Percentiles rank a stretch among this genome's conserved stretches.
These are phyloP conservation scores for Metschnikowia cubensis DNA, from an alignment of 805 yeast species.

Conservation along the genomic window DNA sequence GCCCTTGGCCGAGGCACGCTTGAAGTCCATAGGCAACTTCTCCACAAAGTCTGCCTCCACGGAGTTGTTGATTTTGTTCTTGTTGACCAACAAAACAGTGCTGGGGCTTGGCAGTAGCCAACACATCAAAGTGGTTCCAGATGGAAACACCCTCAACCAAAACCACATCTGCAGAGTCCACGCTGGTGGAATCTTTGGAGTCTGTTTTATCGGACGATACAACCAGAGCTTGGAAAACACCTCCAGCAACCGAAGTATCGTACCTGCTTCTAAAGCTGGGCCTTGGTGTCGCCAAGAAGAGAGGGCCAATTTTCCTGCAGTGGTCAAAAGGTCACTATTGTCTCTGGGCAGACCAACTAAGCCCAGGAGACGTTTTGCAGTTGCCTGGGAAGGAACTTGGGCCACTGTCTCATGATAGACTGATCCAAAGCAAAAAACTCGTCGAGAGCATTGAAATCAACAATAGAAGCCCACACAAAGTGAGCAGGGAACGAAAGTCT, in stretches of 20 bases:
- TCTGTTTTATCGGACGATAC: slow-evolving; percentile 23
- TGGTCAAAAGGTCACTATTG: slow-evolving; percentile 48
- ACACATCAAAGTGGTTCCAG: slow-evolving; percentile 56
- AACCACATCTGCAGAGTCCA: slow-evolving; percentile 61
- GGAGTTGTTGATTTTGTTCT: slow-evolving; percentile 31
- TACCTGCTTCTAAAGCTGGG: slow-evolving; percentile 58
- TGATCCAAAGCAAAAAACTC: slow-evolving; percentile 38
- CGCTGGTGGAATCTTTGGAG: slow-evolving; percentile 17
- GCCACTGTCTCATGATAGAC: slow-evolving; percentile 20
- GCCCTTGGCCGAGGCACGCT: slow-evolving; percentile 49
- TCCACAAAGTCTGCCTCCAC: slow-evolving; percentile 49
- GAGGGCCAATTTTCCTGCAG: slow-evolving; percentile 64
- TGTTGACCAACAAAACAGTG: slow-evolving; percentile 41
- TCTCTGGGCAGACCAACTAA: slow-evolving; percentile 67
- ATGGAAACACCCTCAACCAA: slow-evolving; percentile 59
- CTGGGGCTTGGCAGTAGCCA: slow-evolving; percentile 52
- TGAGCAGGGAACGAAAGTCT: slow-evolving; percentile 51
- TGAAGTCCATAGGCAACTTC: slow-evolving; percentile 50
- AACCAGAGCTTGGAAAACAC: slow-evolving; percentile 68
- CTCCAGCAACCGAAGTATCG: slow-evolving; percentile 72
- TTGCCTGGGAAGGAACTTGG: slow-evolving; percentile 17
- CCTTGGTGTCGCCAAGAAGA: slow-evolving; percentile 54
- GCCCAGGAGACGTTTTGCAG: slow-evolving; percentile 42
- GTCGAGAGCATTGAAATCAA: slow-evolving; percentile 45
- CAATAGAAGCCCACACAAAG: slow-evolving; percentile 54